Evolutionary conservation across 768 basidiomycete genomes (phyloP), one percentile per base, ranked within the genome.

Genomic region (Clathrus columnatus): DNA sequence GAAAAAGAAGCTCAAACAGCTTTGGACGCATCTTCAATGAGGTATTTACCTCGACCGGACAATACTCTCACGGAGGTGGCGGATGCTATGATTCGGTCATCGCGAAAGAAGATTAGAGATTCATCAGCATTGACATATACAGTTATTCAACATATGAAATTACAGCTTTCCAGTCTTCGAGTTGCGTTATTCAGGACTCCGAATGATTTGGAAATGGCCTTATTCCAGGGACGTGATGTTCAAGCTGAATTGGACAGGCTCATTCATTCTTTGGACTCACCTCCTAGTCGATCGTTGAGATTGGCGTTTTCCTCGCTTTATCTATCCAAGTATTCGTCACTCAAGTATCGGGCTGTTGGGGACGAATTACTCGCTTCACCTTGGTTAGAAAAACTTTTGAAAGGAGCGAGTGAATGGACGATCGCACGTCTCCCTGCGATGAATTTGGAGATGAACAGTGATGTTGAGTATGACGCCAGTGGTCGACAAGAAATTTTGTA

Each of bases 51-150:
- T 5, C 84, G 80, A 62, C 86, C 86, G 6, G 84, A 84, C 50
- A 91, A 90, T 60, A 83, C 90, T 1, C 72, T 93, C 16, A 88
- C 87, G 1, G 81, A 85, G 11, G 88, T 92, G n/a, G 90, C 91
- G 1, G 82, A 87, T 59, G 87, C 89, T 27, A 87, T 91, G 81
- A 67, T 92, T 36, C 73, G 78, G 53, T 86, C 87, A 0, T 86
- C 90, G 24, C 78, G 82, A 42, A 81, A 72, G 43, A 79, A 82
- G 20, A 79, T 90, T 67, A 83, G 79, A 60, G 87, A 88, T 68
- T 74, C 76, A 14, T 68, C 71, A 7, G 77, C 72, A 1, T 67
- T 86, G 7, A 77, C 78, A 5, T 83, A 84, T 59, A 69, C 78
- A 16, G 80, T 93, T 58, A 72, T 75, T 49, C 87, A 91, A 64